These are phyloP conservation scores for Alternaria metachromatica DNA, from an alignment of 2,329 filamentous ascomycete species.

Conservation along the genomic window DNA sequence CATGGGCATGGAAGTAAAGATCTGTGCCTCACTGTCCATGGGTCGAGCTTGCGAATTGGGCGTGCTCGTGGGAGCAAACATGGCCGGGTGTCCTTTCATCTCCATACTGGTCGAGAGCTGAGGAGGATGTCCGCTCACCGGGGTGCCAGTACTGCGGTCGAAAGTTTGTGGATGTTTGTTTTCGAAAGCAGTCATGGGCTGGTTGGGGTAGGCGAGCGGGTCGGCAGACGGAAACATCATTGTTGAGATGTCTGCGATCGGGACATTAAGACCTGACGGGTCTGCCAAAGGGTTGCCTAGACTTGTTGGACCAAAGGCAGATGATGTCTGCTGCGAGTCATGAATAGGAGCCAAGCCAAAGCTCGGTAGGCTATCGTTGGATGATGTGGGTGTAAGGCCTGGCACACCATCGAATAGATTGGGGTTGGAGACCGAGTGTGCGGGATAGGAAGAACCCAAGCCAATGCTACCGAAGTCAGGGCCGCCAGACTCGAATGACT, in stretches of 20 bases:
- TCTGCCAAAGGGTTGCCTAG: slow-evolving; percentile 40
- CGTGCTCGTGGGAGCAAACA: slow-evolving; percentile 31
- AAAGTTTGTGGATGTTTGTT: slow-evolving; percentile 48
- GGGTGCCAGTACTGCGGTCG: slow-evolving; percentile 16
- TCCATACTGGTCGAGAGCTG: slow-evolving; percentile 24
- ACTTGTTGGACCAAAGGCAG: slow-evolving; percentile 39
- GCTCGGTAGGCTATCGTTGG: slow-evolving; percentile 36
- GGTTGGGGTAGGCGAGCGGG: slow-evolving; percentile 80
- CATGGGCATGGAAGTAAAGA: slow-evolving; percentile 73
- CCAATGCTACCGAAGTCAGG: slow-evolving; percentile 36
- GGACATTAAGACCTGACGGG: slow-evolving; percentile 48
- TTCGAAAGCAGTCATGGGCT: slow-evolving; percentile 68
- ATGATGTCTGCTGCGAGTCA: slow-evolving; percentile 32
- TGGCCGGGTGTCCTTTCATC: slow-evolving; percentile 33
- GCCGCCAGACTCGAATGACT: slow-evolving; percentile 39
- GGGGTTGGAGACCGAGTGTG: slow-evolving; percentile 33
- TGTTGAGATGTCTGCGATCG: slow-evolving; percentile 72
- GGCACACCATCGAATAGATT: slow-evolving; percentile 42
- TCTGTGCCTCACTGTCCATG: slow-evolving; percentile 73
- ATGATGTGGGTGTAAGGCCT: slow-evolving; percentile 43
- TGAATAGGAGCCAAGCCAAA: slow-evolving; percentile 33
- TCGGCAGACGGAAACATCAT: slow-evolving; percentile 84
- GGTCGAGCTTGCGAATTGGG: slow-evolving; percentile 20
- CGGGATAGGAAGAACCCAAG: slow-evolving; percentile 35
- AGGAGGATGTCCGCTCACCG: slow-evolving; percentile 2